Percentiles rank a stretch among this genome's conserved stretches.
These are phyloP conservation scores for Glycine latifolia DNA, from an alignment of 306 rosid genomes.

Conservation along the genomic window DNA sequence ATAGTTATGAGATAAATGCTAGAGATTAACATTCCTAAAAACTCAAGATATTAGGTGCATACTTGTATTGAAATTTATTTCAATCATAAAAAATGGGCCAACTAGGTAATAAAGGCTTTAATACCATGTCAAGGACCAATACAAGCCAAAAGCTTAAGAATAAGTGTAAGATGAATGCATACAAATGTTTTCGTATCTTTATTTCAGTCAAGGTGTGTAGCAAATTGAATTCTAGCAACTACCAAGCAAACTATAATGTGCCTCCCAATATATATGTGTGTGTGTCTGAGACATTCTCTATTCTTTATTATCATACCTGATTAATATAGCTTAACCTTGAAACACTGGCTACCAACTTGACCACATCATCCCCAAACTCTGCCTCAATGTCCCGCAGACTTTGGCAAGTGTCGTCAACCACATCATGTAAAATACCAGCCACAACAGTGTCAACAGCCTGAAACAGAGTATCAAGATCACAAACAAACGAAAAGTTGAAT, in stretches of 20 bases:
- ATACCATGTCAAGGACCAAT: not conserved
- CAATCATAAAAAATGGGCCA: conserved; percentile 23
- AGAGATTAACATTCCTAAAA: not conserved
- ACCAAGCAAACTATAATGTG: conserved; percentile 20
- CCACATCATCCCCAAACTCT: conserved; percentile 88
- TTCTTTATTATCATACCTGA: conserved; percentile 67
- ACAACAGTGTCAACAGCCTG: conserved; percentile 95
- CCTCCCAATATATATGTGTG: conserved; percentile 30
- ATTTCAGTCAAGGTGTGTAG: not conserved
- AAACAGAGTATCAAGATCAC: conserved; percentile 41
- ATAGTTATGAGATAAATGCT: not conserved
- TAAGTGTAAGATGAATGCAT: conserved; percentile 1
- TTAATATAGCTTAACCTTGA: conserved; percentile 90
- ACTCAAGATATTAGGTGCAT: not conserved
- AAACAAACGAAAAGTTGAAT: conserved; percentile 38
- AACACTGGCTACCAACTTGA: conserved; percentile 88
- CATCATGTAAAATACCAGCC: conserved; percentile 96
- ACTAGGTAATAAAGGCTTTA: not conserved
- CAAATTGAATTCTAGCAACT: conserved; percentile 37
- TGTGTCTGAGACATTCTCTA: not conserved
- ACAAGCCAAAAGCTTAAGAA: conserved; percentile 14
- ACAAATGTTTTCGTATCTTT: not conserved
- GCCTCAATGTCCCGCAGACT: conserved; percentile 70
- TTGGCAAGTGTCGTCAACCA: conserved; percentile 85
- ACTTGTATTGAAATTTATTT: not conserved